Base-by-base conservation (phyloP, 2,329 filamentous ascomycete genomes). In the Coccinonectria pachysandricola region DNA sequence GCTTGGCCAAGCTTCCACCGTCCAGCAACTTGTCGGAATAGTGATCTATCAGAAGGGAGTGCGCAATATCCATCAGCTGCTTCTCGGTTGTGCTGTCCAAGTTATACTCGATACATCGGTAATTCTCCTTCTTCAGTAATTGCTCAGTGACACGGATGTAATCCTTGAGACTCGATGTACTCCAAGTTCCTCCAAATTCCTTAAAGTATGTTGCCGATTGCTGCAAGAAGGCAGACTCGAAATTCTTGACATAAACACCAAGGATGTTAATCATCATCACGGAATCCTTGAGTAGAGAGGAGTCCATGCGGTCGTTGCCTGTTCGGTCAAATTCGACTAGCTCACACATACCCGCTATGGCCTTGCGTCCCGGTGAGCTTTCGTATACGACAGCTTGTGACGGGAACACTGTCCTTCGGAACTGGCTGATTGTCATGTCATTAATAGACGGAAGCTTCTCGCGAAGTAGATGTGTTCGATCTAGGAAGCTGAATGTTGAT, bases 401-500 rank as follows among this genome's bases (percentile, higher is more conserved):
- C 8, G 54, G 51, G 39, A 68, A 77, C 3, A 66, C 53, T 40
- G 65, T 66, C 33, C 57, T 68, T 27, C 82, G 72, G 50, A 96
- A 98, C 33, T 85, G 68, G 9, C 65, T 57, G 29, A 91, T 75
- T 5, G 79, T 74, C 62, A 93, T 76, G 46, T 93, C 84, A 46
- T 87, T 80, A 30, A 98, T 74, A 17, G 80, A 80, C 7, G 68
- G 66, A 18, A 69, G 58, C 12, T 79, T 73, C 23, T 77, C 75
- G 31, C 79, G 77, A 3, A 94, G 63, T 6, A 98, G 66, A 48
- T 86, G 95, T 3, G 86, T 83, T 36, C 91, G 77, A 51, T 98
- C 88, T 39, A 98, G 69, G 48, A 87, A 98, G 59, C 86, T 93
- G 57, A 95, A 96, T 19, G 92, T 80, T 37, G 82, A 88, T 24